Evolutionary conservation across 495 filamentous ascomycete genomes (phyloP).

Genomic region (Xylaria flabelliformis): DNA sequence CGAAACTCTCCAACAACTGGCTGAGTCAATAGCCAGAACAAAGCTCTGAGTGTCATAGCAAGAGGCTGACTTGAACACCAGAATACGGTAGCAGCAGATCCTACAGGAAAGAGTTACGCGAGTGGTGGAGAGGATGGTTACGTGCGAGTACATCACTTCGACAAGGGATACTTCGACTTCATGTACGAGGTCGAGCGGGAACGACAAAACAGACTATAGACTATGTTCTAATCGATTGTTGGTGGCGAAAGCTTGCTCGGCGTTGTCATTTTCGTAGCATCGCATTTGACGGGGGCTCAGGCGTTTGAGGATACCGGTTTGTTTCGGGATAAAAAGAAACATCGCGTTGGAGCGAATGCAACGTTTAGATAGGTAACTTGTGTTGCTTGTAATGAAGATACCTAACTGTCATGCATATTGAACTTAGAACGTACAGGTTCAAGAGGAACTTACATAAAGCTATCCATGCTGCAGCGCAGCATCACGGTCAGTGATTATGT

Average conservation of each 20-base stretch:
- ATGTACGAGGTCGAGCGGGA: constrained; percentile 91
- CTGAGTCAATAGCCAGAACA: neutral
- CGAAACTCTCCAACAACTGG: neutral
- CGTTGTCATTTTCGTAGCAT: constrained; percentile 36
- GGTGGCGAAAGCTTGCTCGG: constrained; percentile 28
- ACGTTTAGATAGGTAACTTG: constrained; percentile 31
- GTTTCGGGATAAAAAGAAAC: constrained; percentile 36
- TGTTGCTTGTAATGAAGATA: constrained; percentile 40
- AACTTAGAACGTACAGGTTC: neutral
- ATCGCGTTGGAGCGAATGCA: constrained; percentile 20
- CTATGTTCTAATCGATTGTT: constrained; percentile 24
- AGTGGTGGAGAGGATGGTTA: constrained; percentile 98
- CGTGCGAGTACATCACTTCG: constrained; percentile 97
- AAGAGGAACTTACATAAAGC: neutral
- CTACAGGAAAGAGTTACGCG: constrained; percentile 87
- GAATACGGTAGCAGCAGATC: constrained; percentile 82
- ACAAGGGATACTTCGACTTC: constrained; percentile 98
- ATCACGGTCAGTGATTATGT: neutral
- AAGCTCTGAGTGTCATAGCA: neutral
- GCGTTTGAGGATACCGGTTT: constrained; percentile 39
- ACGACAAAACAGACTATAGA: constrained; percentile 45
- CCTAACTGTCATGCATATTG: constrained; percentile 24
- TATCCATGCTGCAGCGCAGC: neutral
- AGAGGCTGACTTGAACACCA: constrained; percentile 21
- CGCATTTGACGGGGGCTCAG: constrained; percentile 42